phyloP scores from a whole-genome alignment of 805 yeast genomes.

The Starmerella khaoyaiensis region DNA sequence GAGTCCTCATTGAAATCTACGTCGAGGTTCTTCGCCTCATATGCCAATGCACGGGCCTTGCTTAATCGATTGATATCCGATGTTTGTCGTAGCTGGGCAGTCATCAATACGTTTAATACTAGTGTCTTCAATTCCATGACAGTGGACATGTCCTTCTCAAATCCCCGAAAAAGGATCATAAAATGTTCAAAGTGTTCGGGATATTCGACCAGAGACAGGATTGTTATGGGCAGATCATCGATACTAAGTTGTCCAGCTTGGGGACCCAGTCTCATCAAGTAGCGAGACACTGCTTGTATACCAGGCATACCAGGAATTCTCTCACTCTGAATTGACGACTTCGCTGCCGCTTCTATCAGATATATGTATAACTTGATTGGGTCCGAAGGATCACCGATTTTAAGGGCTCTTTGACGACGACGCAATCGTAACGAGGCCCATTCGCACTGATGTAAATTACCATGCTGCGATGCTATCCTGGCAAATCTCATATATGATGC shows the following conservation, averaged over 20 bases:
- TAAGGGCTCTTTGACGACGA: conserved; percentile 20
- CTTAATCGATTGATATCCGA: not conserved
- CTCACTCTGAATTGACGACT: conserved; percentile 7
- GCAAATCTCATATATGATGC: conserved; percentile 22
- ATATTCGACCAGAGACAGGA: conserved; percentile 11
- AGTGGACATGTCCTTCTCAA: not conserved
- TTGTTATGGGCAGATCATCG: conserved; percentile 19
- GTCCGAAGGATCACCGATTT: not conserved
- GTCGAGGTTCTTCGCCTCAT: conserved; percentile 5
- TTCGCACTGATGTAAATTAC: conserved; percentile 23
- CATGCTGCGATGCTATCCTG: conserved; percentile 21
- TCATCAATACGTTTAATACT: conserved; percentile 20
- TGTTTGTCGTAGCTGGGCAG: conserved; percentile 2
- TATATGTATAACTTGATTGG: conserved; percentile 13
- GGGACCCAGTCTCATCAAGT: conserved; percentile 20
- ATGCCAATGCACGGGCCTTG: conserved; percentile 5
- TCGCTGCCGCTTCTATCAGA: conserved; percentile 21
- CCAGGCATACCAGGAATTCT: conserved; percentile 4
- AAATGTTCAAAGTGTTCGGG: conserved; percentile 1
- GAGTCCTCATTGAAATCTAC: conserved; percentile 17
- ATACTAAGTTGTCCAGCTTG: conserved; percentile 15
- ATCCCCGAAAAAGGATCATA: conserved; percentile 11
- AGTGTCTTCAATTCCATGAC: conserved; percentile 18
- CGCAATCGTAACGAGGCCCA: conserved; percentile 25
- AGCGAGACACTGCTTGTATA: conserved; percentile 19